Base-by-base conservation (phyloP, 139 green algal genomes). In the Mesostigma viride region DNA sequence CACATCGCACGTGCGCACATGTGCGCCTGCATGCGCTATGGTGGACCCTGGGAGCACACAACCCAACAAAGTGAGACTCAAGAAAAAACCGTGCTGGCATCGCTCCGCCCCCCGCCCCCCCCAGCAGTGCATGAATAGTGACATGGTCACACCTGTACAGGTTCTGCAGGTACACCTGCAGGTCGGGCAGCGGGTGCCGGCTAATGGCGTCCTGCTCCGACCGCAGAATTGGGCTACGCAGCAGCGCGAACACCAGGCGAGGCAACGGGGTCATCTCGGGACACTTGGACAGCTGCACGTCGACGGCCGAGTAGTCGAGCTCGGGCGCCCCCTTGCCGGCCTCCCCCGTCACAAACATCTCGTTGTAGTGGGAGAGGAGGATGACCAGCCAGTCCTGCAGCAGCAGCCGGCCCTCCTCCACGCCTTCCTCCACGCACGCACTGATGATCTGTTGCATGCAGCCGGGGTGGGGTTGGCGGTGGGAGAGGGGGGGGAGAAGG, bases 341-440 rank as follows among this genome's bases (percentile, higher is more conserved):
- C 8, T 34, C 5, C 2, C 62, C 68, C 20, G 77, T 31, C 22
- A 44, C 24, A 61, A 63, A 74, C 31, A 72, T 36, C 31, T 73
- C 35, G 68, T 92, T 84, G 77, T 89, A 90, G 58, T 79, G 78
- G 28, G 82, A 81, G 2, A 76, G 79, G 26, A 96, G 66, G 32
- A 87, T 79, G 6, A 87, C 81, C 40, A 96, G 79, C 90, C 90
- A 96, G 75, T 95, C 90, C 3, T 84, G 76, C 58, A 96, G 75
- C 69, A 96, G 81, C 51, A 87, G 57, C 1, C 83, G 77, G 0
- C 80, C 89, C 62, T 88, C 80, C 0, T 44, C 2, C 4, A 84
- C 32, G 3, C 89, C 83, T 66, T 87, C 70, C 33, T 74, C 57
- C 30, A 69, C 1, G 31, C 31, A 62, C 0, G 77, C 84, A 3